A percentile compares a stretch with the other conserved stretches of the same genome.
Conservation (phyloP, 176 grass and related monocot genomes). For the Pontederia paniculata region DNA sequence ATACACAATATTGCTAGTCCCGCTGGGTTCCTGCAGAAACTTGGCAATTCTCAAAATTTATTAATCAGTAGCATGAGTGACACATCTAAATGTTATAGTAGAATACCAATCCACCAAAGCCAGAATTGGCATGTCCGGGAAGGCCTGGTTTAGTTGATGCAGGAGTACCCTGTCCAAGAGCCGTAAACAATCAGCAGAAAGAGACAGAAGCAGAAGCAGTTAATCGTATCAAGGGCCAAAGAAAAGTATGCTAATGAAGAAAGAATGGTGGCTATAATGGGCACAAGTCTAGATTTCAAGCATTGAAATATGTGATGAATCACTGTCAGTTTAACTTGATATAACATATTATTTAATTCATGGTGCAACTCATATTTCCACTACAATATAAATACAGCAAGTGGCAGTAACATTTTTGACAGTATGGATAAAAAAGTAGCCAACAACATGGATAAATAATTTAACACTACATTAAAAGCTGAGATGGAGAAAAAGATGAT, state of each 20-base stretch:
- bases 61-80: not conserved
- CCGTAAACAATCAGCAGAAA: not conserved
- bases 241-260: not conserved
- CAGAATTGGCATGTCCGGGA: slow-evolving; percentile 68
- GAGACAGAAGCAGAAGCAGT: not conserved
- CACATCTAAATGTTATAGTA: slow-evolving; percentile 17
- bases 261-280: no score
- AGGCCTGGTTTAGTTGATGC: slow-evolving; percentile 57
- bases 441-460: no score
- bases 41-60: slow-evolving; percentile 2
- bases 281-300: no score
- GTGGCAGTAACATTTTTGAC: no score
- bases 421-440: no score
- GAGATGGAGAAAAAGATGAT: no score
- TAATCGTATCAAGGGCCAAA: not conserved
- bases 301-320: not conserved
- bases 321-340: slow-evolving; percentile 5
- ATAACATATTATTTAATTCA: slow-evolving; percentile 4
- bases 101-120: slow-evolving; percentile 78
- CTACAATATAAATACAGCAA: no score
- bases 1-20: slow-evolving; percentile 92
- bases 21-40: slow-evolving; percentile 77
- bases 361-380: not conserved
- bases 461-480: no score
- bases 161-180: slow-evolving; percentile 54